Evolutionary conservation across 169 alveolate species (phyloP).

Genomic region (Eimeria acervulina): DNA sequence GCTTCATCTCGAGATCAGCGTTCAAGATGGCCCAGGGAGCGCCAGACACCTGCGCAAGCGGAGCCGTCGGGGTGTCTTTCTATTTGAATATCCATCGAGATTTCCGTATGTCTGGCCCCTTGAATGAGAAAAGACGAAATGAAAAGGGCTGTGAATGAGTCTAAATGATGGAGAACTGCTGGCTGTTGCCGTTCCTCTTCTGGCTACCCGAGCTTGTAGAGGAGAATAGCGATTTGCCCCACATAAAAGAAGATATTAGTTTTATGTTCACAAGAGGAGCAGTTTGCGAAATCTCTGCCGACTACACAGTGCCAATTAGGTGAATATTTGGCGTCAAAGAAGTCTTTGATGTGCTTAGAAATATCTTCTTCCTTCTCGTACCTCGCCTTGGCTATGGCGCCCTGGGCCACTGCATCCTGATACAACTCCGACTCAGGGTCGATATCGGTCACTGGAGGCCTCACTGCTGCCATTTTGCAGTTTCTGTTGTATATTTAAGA

Average conservation of each 20-base stretch:
- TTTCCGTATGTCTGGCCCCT: background rate
- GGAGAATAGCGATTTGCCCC: conserved; percentile 93
- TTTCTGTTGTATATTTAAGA: background rate
- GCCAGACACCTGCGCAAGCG: conserved; percentile 5
- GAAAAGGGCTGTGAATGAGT: background rate
- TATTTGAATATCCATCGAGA: conserved; percentile 29
- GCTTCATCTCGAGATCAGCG: conserved; percentile 18
- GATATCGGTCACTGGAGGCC: conserved; percentile 73
- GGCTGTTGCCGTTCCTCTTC: background rate
- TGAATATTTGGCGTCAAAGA: conserved; percentile 93
- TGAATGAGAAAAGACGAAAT: background rate
- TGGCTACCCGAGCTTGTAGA: conserved; percentile 77
- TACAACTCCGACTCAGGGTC: conserved; percentile 85
- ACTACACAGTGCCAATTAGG: conserved; percentile 97
- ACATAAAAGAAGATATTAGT: conserved; percentile 94
- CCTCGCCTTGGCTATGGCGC: conserved; percentile 78
- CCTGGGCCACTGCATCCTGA: conserved; percentile 83
- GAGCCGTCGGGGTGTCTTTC: background rate
- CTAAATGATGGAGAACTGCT: background rate
- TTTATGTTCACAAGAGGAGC: conserved; percentile 93
- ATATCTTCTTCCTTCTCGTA: conserved; percentile 92
- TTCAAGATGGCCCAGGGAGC: background rate
- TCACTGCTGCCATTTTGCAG: conserved; percentile 69
- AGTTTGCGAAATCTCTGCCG: conserved; percentile 95
- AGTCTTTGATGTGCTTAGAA: conserved; percentile 91